Evolutionary conservation across 2,329 filamentous ascomycete genomes (phyloP).

Genomic region (Ophiostoma australiae): DNA sequence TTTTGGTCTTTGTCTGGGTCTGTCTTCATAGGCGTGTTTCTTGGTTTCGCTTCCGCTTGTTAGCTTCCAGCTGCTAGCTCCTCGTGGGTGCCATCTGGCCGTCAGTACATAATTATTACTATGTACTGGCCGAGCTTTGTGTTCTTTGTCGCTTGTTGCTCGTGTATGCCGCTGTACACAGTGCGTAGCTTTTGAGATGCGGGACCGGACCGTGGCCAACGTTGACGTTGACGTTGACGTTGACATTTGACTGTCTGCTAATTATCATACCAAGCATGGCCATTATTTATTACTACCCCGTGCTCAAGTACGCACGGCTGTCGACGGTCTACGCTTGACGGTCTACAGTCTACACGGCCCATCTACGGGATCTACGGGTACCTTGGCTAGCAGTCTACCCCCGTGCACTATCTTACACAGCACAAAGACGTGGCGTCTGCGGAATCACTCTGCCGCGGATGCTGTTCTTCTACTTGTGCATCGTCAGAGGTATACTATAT

Average conservation of each 20-base stretch:
- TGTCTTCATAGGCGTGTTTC: not conserved
- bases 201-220: not conserved
- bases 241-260: not conserved
- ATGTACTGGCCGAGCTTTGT: not conserved
- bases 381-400: not conserved
- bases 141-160: not conserved
- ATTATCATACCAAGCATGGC: not conserved
- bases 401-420: not conserved
- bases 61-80: not conserved
- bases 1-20: not conserved
- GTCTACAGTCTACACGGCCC: not conserved
- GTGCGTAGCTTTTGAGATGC: not conserved
- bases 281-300: not conserved
- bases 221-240: not conserved
- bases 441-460: conserved; percentile 6
- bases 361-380: conserved; percentile 5
- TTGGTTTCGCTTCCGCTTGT: not conserved
- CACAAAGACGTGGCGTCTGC: not conserved
- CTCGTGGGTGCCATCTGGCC: not conserved
- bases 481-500: not conserved
- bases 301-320: not conserved
- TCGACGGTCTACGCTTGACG: not conserved
- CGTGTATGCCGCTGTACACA: too few species aligned
- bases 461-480: not conserved
- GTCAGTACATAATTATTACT: too few species aligned